Evolutionary conservation across 495 filamentous ascomycete species (phyloP).

Genomic region (Aspergillus ostianus): DNA sequence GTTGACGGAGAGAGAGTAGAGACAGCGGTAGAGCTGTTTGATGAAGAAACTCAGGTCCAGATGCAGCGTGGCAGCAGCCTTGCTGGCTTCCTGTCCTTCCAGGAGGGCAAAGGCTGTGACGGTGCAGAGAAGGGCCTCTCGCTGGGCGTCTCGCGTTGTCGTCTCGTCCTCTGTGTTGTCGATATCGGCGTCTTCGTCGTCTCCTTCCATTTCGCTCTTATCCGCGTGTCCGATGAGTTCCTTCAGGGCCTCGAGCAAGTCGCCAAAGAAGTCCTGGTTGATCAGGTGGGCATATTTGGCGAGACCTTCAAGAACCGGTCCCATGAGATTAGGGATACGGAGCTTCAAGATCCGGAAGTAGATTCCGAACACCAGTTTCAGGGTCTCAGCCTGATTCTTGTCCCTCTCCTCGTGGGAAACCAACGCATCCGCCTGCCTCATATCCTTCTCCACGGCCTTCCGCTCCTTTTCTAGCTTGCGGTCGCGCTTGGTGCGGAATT

Average conservation of each 20-base stretch:
- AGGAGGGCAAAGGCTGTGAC: constrained; percentile 93
- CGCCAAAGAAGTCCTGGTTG: constrained; percentile 98
- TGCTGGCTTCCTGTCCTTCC: constrained; percentile 75
- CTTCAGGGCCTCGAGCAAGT: constrained; percentile 88
- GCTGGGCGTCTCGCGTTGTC: constrained; percentile 61
- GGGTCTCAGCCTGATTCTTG: constrained; percentile 85
- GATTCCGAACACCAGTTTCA: constrained; percentile 91
- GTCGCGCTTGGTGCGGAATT: constrained; percentile 73
- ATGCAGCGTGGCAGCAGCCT: constrained; percentile 64
- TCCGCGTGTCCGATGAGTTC: constrained; percentile 78
- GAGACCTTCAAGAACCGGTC: constrained; percentile 86
- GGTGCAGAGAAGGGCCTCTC: constrained; percentile 90
- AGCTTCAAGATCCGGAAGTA: constrained; percentile 94
- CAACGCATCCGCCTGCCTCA: constrained; percentile 85
- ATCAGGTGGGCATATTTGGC: constrained; percentile 92
- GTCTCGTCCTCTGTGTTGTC: constrained; percentile 38
- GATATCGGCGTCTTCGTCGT: constrained; percentile 42
- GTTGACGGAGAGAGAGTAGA: constrained; percentile 73
- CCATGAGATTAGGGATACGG: constrained; percentile 75
- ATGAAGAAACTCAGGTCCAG: constrained; percentile 95
- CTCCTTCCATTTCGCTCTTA: constrained; percentile 44
- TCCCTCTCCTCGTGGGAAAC: constrained; percentile 91
- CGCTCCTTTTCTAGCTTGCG: constrained; percentile 76
- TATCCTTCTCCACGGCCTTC: constrained; percentile 86
- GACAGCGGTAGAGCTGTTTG: constrained; percentile 81